Percentiles rank a stretch among this genome's conserved stretches.
Evolutionary conservation across 2,329 filamentous ascomycete genomes (phyloP).

Genomic region (Fusarium chlamydosporum): DNA sequence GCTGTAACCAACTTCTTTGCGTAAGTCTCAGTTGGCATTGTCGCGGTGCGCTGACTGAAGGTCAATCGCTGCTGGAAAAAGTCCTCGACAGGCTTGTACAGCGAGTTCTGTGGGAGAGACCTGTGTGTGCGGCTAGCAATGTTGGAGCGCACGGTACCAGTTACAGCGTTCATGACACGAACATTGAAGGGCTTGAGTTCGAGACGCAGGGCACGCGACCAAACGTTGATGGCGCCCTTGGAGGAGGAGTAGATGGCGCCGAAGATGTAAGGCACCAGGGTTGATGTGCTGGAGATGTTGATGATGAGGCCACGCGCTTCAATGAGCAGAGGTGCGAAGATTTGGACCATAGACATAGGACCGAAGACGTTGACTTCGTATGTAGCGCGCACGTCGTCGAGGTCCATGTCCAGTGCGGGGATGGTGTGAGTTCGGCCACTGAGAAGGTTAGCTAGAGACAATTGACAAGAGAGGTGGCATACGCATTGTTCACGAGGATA

Average conservation of each 20-base stretch:
- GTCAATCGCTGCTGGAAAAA: constrained; percentile 62
- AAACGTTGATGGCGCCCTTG: constrained; percentile 68
- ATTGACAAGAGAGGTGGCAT: constrained; percentile 25
- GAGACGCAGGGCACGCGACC: constrained; percentile 67
- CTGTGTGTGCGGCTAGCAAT: constrained; percentile 61
- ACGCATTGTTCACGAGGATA: constrained; percentile 73
- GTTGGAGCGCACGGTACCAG: constrained; percentile 67
- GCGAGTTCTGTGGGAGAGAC: constrained; percentile 60
- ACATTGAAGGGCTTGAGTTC: constrained; percentile 69
- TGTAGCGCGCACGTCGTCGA: constrained; percentile 66
- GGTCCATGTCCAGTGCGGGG: constrained; percentile 66
- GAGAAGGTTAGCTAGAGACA: neutral
- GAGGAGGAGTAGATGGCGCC: constrained; percentile 68
- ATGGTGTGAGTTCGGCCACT: constrained; percentile 67
- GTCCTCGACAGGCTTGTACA: constrained; percentile 63
- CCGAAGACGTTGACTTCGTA: constrained; percentile 72
- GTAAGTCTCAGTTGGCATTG: constrained; percentile 62
- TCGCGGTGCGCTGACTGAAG: constrained; percentile 64
- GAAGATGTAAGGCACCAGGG: constrained; percentile 67
- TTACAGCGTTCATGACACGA: constrained; percentile 70
- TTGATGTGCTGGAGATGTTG: constrained; percentile 68
- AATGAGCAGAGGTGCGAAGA: constrained; percentile 66
- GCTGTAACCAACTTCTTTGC: constrained; percentile 60
- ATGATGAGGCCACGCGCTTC: constrained; percentile 65
- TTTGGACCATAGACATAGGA: constrained; percentile 68